A percentile compares a stretch with the other conserved stretches of the same genome.
These are phyloP conservation scores for Wickerhamiella sorbophila DNA, from an alignment of 805 yeast genomes.

Conservation along the genomic window DNA sequence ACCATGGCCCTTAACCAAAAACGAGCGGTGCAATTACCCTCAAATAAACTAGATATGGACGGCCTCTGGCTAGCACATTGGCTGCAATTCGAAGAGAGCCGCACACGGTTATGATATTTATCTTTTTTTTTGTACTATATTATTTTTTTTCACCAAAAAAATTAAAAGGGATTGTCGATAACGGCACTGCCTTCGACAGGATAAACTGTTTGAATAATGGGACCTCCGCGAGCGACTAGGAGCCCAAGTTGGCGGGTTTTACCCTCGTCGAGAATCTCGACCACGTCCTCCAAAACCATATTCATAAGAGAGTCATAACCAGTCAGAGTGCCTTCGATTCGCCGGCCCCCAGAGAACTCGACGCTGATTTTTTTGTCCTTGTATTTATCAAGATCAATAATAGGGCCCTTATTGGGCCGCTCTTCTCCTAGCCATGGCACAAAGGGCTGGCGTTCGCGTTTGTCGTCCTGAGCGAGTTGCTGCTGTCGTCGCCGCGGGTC, in stretches of 20 bases:
- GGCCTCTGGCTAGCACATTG: no score
- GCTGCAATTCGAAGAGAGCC: no score
- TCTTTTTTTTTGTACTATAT: no score
- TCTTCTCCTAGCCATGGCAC: conserved; percentile 31
- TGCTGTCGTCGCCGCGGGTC: conserved; percentile 13
- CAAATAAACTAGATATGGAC: no score
- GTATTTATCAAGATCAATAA: conserved; percentile 63
- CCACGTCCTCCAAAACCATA: conserved; percentile 45
- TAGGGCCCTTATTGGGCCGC: conserved; percentile 84
- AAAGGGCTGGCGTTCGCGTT: conserved; percentile 23
- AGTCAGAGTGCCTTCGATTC: conserved; percentile 63
- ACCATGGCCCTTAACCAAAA: no score
- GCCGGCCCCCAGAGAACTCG: conserved; percentile 75
- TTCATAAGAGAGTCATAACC: conserved; percentile 97
- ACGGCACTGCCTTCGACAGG: background rate
- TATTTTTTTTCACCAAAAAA: no score
- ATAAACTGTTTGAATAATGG: conserved; percentile 38
- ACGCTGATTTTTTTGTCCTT: conserved; percentile 61
- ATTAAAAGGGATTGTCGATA: background rate
- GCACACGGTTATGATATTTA: no score
- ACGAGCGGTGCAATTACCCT: no score
- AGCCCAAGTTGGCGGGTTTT: conserved; percentile 57
- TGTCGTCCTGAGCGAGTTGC: conserved; percentile 12
- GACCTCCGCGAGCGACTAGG: conserved; percentile 78
- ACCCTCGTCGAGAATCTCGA: conserved; percentile 30